Conservation (phyloP, 2,329 filamentous ascomycete species). For the Aspergillus awamori region DNA sequence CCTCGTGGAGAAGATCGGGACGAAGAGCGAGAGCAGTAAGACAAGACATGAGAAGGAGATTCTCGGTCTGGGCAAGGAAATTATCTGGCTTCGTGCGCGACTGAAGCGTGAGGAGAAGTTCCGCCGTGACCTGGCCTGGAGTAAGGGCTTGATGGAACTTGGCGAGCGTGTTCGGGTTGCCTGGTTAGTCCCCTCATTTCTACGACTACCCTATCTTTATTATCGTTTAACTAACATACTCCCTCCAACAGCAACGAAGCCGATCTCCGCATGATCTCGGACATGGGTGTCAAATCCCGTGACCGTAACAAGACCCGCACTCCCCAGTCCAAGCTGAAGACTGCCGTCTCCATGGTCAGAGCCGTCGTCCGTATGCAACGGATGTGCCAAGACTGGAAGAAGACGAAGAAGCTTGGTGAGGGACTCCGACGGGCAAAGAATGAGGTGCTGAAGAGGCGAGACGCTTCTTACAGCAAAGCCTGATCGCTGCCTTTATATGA, state of each 20-base stretch:
- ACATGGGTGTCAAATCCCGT: conserved; percentile 69
- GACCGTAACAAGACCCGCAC: conserved; percentile 34
- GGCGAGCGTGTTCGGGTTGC: conserved; percentile 65
- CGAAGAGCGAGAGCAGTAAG: conserved; percentile 46
- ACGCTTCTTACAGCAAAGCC: conserved; percentile 29
- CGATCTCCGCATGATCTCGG: conserved; percentile 80
- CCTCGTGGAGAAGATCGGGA: conserved; percentile 53
- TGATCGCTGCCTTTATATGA: conserved; percentile 13
- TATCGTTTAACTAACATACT: conserved; percentile 31
- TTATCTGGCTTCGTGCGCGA: conserved; percentile 83
- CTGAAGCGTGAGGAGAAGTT: conserved; percentile 80
- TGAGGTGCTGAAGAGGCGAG: conserved; percentile 43
- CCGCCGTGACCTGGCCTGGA: conserved; percentile 77
- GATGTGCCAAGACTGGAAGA: conserved; percentile 49
- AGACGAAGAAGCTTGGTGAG: conserved; percentile 47
- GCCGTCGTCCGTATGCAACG: conserved; percentile 51
- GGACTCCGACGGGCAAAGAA: conserved; percentile 47
- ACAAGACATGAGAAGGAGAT: conserved; percentile 64
- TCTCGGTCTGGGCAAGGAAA: conserved; percentile 81
- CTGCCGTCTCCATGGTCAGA: conserved; percentile 46
- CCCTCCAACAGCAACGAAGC: conserved; percentile 74
- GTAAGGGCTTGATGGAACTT: conserved; percentile 84
- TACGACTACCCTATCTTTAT: neutral
- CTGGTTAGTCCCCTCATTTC: conserved; percentile 68
- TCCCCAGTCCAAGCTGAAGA: conserved; percentile 46